A percentile compares a stretch with the other conserved stretches of the same genome.
phyloP scores from a whole-genome alignment of 2,329 filamentous ascomycete genomes.

The Neofusicoccum umdonicola region DNA sequence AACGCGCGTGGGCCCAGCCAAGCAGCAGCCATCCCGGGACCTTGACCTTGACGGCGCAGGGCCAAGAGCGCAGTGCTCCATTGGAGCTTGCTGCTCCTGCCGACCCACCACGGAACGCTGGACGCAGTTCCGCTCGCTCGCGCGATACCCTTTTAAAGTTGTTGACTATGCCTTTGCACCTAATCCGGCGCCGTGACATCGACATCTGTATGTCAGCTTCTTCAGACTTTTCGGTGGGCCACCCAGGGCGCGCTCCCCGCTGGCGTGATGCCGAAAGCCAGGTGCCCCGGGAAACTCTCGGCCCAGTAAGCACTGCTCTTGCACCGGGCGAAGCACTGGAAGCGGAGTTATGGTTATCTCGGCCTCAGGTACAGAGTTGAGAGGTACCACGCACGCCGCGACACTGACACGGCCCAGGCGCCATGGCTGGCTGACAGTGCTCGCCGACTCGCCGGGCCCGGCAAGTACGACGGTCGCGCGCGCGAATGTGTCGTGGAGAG shows the following conservation, averaged over 20 bases:
- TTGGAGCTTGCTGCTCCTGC: background rate
- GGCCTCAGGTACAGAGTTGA: slow-evolving; percentile 1
- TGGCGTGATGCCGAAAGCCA: too few species aligned
- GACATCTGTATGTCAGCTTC: slow-evolving; percentile 4
- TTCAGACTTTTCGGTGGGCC: background rate
- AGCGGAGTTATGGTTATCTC: slow-evolving; percentile 3
- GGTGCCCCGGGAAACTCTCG: too few species aligned
- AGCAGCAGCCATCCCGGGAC: background rate
- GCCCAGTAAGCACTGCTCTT: background rate
- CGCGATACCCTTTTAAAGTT: background rate
- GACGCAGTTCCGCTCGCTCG: background rate
- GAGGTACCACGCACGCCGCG: background rate
- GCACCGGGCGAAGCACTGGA: background rate
- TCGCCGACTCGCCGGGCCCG: background rate
- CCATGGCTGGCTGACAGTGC: background rate
- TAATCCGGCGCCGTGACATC: background rate
- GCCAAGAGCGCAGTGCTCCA: background rate
- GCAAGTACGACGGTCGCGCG: background rate
- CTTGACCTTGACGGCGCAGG: background rate
- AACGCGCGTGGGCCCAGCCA: background rate
- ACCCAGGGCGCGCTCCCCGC: too few species aligned
- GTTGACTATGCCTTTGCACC: background rate
- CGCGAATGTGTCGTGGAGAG: background rate
- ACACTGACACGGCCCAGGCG: background rate
- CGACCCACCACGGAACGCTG: background rate